Evolutionary conservation across 78 protist species (phyloP).

Genomic region (Acrasis kona): DNA sequence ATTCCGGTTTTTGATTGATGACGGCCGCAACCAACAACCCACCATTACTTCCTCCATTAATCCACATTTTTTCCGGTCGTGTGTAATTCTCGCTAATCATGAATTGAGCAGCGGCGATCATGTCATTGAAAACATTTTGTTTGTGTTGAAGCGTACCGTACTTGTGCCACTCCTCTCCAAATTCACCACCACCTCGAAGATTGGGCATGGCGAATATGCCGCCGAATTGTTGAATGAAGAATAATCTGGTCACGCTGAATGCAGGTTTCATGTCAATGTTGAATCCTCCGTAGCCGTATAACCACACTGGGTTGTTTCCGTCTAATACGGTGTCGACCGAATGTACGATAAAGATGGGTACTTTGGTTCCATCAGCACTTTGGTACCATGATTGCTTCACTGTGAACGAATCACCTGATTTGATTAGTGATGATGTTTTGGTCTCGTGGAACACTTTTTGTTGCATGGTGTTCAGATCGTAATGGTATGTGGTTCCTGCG

Average conservation of each 20-base stretch:
- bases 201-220: conserved; percentile 75
- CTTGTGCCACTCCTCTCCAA: conserved; percentile 87
- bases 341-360: conserved; percentile 83
- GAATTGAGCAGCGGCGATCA: conserved; percentile 50
- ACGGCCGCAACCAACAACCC: conserved; percentile 80
- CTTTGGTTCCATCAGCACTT: conserved; percentile 69
- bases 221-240: conserved; percentile 37
- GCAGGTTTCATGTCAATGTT: conserved; percentile 49
- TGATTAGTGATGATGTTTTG: conserved; percentile 13
- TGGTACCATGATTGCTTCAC: conserved; percentile 64
- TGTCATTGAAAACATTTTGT: conserved; percentile 79
- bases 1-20: conserved; percentile 71
- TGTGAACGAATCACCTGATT: conserved; percentile 18
- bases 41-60: conserved; percentile 86
- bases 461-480: not conserved
- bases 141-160: conserved; percentile 45
- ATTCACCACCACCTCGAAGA: conserved; percentile 89
- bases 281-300: conserved; percentile 91
- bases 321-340: conserved; percentile 1
- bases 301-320: conserved; percentile 28
- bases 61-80: conserved; percentile 18
- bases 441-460: not conserved
- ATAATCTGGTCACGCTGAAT: conserved; percentile 29
- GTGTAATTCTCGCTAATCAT: conserved; percentile 33
- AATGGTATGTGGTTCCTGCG: conserved; percentile 32